These are phyloP conservation scores for Erodium moschatum DNA, from an alignment of 441 rosid genomes.

Conservation along the genomic window DNA sequence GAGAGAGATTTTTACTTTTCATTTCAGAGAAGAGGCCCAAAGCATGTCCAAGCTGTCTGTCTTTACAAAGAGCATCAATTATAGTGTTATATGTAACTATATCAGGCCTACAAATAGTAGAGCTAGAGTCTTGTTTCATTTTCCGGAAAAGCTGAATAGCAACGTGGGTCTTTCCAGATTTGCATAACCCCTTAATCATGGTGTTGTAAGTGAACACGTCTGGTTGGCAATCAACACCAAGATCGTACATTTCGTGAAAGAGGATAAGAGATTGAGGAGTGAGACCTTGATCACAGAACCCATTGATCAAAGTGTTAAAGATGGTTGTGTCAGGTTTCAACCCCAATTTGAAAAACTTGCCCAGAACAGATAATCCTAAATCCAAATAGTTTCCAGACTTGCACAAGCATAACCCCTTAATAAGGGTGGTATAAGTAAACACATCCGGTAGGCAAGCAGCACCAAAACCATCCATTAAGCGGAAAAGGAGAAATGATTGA, in stretches of 20 bases:
- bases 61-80: slow-evolving; percentile 23
- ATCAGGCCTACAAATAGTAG: slow-evolving; percentile 14
- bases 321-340: not conserved
- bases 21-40: slow-evolving; percentile 15
- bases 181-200: slow-evolving; percentile 21
- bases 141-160: slow-evolving; percentile 19
- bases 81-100: slow-evolving; percentile 17
- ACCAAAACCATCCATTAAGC: no score
- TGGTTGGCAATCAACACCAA: slow-evolving; percentile 5
- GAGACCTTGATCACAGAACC: slow-evolving; percentile 19
- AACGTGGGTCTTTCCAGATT: slow-evolving; percentile 9
- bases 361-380: no score
- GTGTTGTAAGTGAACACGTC: slow-evolving; percentile 17
- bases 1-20: not conserved
- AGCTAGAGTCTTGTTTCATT: slow-evolving; percentile 19
- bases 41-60: slow-evolving; percentile 26
- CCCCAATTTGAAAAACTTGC: no score
- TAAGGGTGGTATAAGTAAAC: slow-evolving; percentile 18
- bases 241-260: not conserved
- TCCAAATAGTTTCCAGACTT: slow-evolving; percentile 4
- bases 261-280: no score
- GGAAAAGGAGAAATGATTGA: no score
- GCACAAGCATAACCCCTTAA: slow-evolving; percentile 14
- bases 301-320: slow-evolving; percentile 17
- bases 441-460: not conserved